These are phyloP conservation scores for Penstemon barbatus DNA, from an alignment of 257 asterid genomes.

Conservation along the genomic window DNA sequence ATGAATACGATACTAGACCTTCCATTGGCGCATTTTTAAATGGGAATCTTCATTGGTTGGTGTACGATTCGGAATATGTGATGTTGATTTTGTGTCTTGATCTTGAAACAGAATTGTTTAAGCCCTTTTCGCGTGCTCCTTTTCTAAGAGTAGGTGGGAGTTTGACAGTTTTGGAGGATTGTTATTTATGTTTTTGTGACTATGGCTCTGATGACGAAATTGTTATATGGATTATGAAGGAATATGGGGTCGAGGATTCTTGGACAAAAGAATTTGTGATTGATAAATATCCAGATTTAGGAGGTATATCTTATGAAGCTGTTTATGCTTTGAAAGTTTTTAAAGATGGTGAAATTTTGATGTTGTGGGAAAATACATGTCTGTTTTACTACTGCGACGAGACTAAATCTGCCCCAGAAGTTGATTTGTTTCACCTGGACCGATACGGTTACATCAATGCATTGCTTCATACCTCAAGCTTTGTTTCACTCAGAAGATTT, in stretches of 20 bases:
- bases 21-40: constrained; percentile 23
- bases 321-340: constrained; percentile 33
- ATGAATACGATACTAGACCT: not conserved
- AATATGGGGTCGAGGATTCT: constrained; percentile 38
- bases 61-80: not conserved
- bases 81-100: constrained; percentile 32
- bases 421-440: not conserved
- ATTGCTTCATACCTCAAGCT: too few species aligned
- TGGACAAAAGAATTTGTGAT: constrained; percentile 39
- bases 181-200: constrained; percentile 33
- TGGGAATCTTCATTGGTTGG: constrained; percentile 49
- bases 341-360: constrained; percentile 42
- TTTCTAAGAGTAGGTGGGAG: not conserved
- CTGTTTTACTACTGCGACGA: constrained; percentile 32
- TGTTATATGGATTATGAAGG: constrained; percentile 48
- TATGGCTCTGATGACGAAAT: constrained; percentile 31
- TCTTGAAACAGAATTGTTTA: constrained; percentile 36
- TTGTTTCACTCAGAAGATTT: too few species aligned
- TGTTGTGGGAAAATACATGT: constrained; percentile 28
- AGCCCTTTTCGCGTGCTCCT: constrained; percentile 26
- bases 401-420: constrained; percentile 12
- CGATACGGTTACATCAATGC: too few species aligned
- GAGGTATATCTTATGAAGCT: constrained; percentile 4
- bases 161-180: constrained; percentile 21
- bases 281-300: constrained; percentile 6